phyloP scores from a whole-genome alignment of 805 yeast species.

The Wickerhamomyces ciferrii region DNA sequence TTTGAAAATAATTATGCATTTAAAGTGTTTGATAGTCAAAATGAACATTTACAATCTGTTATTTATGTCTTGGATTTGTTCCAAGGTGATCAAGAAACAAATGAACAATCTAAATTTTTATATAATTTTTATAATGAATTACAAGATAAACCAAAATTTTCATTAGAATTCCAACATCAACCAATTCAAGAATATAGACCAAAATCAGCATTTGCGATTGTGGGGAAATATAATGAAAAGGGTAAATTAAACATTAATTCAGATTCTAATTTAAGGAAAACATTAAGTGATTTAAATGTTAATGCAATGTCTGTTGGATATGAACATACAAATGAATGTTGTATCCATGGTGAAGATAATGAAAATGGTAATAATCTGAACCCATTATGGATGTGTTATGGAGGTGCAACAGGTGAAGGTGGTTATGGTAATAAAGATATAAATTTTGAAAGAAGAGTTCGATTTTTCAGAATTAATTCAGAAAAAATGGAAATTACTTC shows the following conservation, averaged over 20 bases:
- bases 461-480: constrained; percentile 48
- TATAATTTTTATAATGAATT: constrained; percentile 20
- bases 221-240: constrained; percentile 30
- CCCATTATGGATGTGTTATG: constrained; percentile 59
- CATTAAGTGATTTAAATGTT: constrained; percentile 40
- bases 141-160: constrained; percentile 24
- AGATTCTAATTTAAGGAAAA: constrained; percentile 35
- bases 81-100: too few species aligned
- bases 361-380: constrained; percentile 6
- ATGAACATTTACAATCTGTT: constrained; percentile 24
- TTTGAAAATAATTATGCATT: constrained; percentile 44
- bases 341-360: constrained; percentile 31
- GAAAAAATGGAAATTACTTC: constrained; percentile 37
- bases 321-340: constrained; percentile 66
- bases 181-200: constrained; percentile 59
- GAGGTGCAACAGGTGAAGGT: constrained; percentile 63
- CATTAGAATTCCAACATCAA: constrained; percentile 63
- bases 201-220: constrained; percentile 28
- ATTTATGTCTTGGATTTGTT: constrained; percentile 47
- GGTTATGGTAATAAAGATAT: constrained; percentile 45
- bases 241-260: constrained; percentile 30
- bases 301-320: constrained; percentile 59
- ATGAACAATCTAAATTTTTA: constrained; percentile 29
- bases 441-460: constrained; percentile 40
- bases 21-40: constrained; percentile 28